These are phyloP conservation scores for Tuber calosporum DNA, from an alignment of 495 filamentous ascomycete species.

Conservation along the genomic window DNA sequence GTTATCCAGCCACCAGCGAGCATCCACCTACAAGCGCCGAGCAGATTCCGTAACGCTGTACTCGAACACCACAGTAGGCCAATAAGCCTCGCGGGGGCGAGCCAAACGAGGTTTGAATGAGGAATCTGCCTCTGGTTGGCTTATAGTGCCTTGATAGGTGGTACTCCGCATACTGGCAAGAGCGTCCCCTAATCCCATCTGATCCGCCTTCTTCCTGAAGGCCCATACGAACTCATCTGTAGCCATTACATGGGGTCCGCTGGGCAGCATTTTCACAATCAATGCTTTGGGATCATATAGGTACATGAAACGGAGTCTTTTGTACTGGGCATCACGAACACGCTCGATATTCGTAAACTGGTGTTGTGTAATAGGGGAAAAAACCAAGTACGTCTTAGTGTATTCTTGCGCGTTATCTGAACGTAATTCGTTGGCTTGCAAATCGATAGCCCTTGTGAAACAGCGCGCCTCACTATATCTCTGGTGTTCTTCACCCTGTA, in stretches of 20 bases:
- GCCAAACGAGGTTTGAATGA: neutral
- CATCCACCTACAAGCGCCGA: constrained; percentile 3
- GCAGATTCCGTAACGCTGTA: constrained; percentile 3
- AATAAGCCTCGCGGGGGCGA: neutral
- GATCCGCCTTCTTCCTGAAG: no score
- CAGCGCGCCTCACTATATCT: neutral
- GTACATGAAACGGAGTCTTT: neutral
- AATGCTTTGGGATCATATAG: neutral
- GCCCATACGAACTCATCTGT: no score
- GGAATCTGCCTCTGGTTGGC: constrained; percentile 10
- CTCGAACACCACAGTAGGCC: constrained; percentile 13
- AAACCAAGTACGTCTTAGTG: neutral
- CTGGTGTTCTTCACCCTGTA: neutral
- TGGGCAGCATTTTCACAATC: constrained; percentile 11
- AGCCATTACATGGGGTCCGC: no score
- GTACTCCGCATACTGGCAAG: neutral
- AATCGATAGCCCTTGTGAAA: neutral
- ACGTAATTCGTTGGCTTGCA: neutral
- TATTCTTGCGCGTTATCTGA: neutral
- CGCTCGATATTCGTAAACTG: neutral
- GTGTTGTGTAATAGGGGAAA: neutral
- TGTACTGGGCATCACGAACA: neutral
- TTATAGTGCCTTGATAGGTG: neutral
- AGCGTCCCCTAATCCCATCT: neutral
- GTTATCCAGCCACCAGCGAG: constrained; percentile 14